Evolutionary conservation across 2,329 filamentous ascomycete species (phyloP).

Genomic region (Microcyclospora pomicola): DNA sequence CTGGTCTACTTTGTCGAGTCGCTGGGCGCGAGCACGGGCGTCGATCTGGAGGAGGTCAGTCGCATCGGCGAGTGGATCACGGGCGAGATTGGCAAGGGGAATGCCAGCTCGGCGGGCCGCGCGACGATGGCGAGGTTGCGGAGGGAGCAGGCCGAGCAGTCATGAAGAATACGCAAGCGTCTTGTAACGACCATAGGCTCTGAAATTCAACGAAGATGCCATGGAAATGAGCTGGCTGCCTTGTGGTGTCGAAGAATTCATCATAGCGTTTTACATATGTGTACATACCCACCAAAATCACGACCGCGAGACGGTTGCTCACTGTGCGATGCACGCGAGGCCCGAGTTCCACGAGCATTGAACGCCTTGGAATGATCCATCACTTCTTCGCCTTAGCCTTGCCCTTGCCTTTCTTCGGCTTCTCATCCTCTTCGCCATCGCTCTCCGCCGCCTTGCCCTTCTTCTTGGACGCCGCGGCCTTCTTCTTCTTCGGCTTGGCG

Average conservation of each 20-base stretch:
- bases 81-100: conserved; percentile 44
- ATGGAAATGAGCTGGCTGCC: too few species aligned
- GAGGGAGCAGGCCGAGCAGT: conserved; percentile 3
- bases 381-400: conserved; percentile 25
- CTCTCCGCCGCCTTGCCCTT: conserved; percentile 26
- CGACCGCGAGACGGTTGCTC: too few species aligned
- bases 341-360: too few species aligned
- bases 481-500: conserved; percentile 69
- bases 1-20: conserved; percentile 63
- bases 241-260: too few species aligned
- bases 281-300: too few species aligned
- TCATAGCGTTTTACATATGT: too few species aligned
- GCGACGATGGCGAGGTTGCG: conserved; percentile 29
- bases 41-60: conserved; percentile 52
- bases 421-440: conserved; percentile 32
- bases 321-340: too few species aligned
- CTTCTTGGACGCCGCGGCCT: conserved; percentile 7
- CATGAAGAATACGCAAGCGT: not conserved
- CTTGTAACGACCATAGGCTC: too few species aligned
- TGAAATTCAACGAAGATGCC: too few species aligned
- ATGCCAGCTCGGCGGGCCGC: conserved; percentile 54
- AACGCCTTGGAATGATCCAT: conserved; percentile 6
- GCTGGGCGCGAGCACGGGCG: conserved; percentile 59
- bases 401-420: conserved; percentile 9
- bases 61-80: conserved; percentile 63